These are phyloP conservation scores for Microdochium paspali DNA, from an alignment of 2,329 filamentous ascomycete species.

Conservation along the genomic window DNA sequence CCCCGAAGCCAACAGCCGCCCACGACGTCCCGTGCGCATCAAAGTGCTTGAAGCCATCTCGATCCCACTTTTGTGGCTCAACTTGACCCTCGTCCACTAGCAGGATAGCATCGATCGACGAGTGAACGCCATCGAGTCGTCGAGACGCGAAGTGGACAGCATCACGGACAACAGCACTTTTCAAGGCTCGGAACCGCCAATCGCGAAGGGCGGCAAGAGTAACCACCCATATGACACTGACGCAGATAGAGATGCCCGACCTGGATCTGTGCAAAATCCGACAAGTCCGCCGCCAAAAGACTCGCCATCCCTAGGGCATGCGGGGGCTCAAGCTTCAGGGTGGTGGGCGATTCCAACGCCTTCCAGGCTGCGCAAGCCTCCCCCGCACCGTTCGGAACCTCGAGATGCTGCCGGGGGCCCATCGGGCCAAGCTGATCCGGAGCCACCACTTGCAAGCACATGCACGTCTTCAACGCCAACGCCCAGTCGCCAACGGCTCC, in stretches of 20 bases:
- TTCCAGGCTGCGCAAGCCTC: no score
- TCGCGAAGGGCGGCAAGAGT: not conserved
- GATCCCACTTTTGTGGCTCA: slow-evolving; percentile 10
- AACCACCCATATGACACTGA: not conserved
- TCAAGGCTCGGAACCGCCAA: not conserved
- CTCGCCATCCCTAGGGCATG: no score
- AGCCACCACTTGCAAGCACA: no score
- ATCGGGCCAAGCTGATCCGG: no score
- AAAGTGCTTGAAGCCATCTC: slow-evolving; percentile 11
- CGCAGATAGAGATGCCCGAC: not conserved
- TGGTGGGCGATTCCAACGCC: no score
- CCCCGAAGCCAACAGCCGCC: slow-evolving; percentile 2
- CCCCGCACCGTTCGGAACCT: no score
- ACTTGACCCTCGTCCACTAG: slow-evolving; percentile 12
- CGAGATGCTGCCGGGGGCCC: no score
- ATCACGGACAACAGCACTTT: slow-evolving; percentile 3
- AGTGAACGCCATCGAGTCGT: slow-evolving; percentile 9
- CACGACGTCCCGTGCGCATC: not conserved
- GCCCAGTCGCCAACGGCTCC: no score
- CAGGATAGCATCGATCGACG: slow-evolving; percentile 12
- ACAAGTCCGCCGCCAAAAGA: no score
- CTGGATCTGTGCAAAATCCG: not conserved
- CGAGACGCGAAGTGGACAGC: slow-evolving; percentile 4
- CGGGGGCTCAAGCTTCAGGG: no score
- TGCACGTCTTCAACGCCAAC: no score